Percentiles rank a stretch among this genome's conserved stretches.
phyloP scores from a whole-genome alignment of 768 basidiomycete species.

The Rhizopogon rudus region DNA sequence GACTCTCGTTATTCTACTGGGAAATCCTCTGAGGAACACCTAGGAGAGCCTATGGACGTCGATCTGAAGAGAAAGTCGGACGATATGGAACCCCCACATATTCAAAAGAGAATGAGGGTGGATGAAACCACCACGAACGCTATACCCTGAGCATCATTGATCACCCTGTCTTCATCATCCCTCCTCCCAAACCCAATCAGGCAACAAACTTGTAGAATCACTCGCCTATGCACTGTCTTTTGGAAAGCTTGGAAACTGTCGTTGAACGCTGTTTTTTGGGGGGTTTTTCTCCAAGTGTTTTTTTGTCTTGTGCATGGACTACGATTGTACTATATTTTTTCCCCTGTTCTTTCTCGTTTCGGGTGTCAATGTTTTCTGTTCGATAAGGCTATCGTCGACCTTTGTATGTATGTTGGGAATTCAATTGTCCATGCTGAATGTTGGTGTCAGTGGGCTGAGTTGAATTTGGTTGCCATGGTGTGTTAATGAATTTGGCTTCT shows the following conservation, averaged over 20 bases:
- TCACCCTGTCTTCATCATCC: conserved; percentile 13
- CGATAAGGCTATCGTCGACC: conserved; percentile 16
- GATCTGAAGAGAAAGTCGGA: conserved; percentile 62
- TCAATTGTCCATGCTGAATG: conserved; percentile 8
- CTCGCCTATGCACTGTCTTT: conserved; percentile 19
- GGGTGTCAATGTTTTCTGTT: conserved; percentile 10
- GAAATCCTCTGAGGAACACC: conserved; percentile 35
- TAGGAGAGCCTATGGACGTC: conserved; percentile 40
- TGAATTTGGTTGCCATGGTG: background rate
- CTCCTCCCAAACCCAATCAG: conserved; percentile 14
- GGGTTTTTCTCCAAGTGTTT: conserved; percentile 21
- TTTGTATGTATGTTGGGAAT: conserved; percentile 30
- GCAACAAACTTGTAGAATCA: conserved; percentile 24
- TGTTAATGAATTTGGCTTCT: background rate
- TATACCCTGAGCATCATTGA: conserved; percentile 45
- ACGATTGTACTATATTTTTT: conserved; percentile 31
- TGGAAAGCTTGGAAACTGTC: conserved; percentile 28
- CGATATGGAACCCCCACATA: conserved; percentile 44
- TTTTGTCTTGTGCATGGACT: conserved; percentile 24
- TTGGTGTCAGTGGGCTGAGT: background rate
- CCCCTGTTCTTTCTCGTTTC: conserved; percentile 9
- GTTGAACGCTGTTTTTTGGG: conserved; percentile 26
- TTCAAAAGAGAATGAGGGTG: conserved; percentile 72
- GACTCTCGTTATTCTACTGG: conserved; percentile 28
- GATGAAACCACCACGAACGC: conserved; percentile 42